Evolutionary conservation across 768 basidiomycete species (phyloP), one percentile per base, ranked within the genome.

Genomic region (Porpolomopsis calyptriformis): DNA sequence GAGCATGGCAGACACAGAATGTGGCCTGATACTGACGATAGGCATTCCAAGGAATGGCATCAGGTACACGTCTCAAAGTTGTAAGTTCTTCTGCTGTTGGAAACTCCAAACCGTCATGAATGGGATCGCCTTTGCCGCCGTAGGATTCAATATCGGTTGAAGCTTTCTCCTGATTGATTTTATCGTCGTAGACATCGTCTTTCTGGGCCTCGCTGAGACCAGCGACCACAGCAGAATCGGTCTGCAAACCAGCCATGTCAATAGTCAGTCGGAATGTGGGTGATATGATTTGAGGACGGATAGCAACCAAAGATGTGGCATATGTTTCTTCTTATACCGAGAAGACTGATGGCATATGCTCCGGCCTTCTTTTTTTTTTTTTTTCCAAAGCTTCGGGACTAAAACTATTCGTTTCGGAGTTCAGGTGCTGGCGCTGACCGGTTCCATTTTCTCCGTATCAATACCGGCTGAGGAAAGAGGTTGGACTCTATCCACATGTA

Each of bases 31-130:
- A 58, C 68, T 52, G 44, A 76, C 73, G 57, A 57, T 75, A 78
- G 10, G 77, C 74, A 39, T 62, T 64, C 78, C 78, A 79, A 1
- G 78, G 78, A 39, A 81, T 55, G 6, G 55, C 36, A 48, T 83
- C 82, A 9, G 81, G 58, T 6, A 85, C 76, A 37, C 80, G 73
- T 22, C 79, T 70, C 25, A 85, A 64, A 8, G 77, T 78, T 3
- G 48, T 53, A 23, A 66, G 57, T 61, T 85, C 82, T 56, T 82
- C 74, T 20, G 74, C 74, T 0, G 78, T 78, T 2, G 82, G 82
- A 53, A 80, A 78, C 52, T 72, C 71, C 44, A 82, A 66, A 18
- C 74, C 78, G 38, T 76, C 76, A 47, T 72, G 67, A 41, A 68
- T 60, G 11, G 52, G 55, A 37, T 63, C 57, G 12, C 43, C 46